A percentile compares a stretch with the other conserved stretches of the same genome.
Conservation (phyloP, 2,329 filamentous ascomycete genomes). For the Pseudomassariella vexata region DNA sequence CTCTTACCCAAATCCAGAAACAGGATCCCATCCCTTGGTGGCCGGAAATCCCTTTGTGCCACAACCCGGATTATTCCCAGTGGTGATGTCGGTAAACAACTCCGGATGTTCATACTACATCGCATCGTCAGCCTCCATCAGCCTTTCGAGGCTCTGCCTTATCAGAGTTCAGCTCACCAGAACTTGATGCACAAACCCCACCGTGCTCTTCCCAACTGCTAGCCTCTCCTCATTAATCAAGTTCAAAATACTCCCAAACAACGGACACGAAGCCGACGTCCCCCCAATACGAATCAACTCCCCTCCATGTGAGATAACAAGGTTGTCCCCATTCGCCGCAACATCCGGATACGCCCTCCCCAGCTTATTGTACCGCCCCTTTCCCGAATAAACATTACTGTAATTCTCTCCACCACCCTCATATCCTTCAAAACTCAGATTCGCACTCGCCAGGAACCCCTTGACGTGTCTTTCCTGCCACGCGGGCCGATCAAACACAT, state of each 20-base stretch:
- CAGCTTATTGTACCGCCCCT: conserved; percentile 31
- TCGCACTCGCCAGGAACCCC: conserved; percentile 17
- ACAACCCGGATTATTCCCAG: conserved; percentile 30
- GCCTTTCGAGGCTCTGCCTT: background rate
- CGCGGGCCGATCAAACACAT: conserved; percentile 22
- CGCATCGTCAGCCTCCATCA: background rate
- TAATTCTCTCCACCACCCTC: conserved; percentile 23
- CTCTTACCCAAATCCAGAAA: conserved; percentile 28
- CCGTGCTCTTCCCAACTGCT: conserved; percentile 31
- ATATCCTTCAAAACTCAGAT: conserved; percentile 23
- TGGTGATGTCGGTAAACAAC: conserved; percentile 31
- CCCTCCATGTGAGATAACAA: conserved; percentile 26
- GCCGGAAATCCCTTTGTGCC: conserved; percentile 34
- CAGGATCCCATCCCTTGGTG: conserved; percentile 34
- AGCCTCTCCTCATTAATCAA: conserved; percentile 45
- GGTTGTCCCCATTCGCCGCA: conserved; percentile 33
- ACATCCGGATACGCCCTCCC: conserved; percentile 46
- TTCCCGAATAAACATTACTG: no score
- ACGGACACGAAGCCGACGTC: conserved; percentile 43
- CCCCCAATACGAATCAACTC: conserved; percentile 35
- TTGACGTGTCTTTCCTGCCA: conserved; percentile 22
- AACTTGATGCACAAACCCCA: conserved; percentile 47
- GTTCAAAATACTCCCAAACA: conserved; percentile 40
- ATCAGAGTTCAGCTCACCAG: conserved; percentile 17
- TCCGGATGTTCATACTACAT: conserved; percentile 34